Conservation (phyloP, 192 early-diverging fungal genomes). For the Mortierella antarctica region DNA sequence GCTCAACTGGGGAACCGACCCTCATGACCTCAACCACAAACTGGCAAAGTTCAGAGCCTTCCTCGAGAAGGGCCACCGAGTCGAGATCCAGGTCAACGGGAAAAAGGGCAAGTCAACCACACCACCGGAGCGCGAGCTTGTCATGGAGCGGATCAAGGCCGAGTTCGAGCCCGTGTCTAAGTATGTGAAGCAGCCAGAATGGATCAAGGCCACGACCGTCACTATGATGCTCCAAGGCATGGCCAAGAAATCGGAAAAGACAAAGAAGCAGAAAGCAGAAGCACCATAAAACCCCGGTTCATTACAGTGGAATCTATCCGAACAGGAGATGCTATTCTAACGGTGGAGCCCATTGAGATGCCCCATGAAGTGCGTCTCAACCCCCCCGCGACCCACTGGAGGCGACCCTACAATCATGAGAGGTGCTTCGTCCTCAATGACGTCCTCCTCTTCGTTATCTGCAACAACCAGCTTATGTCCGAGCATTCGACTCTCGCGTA, state of each 20-base stretch:
- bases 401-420: conserved; percentile 35
- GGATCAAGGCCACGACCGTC: conserved; percentile 41
- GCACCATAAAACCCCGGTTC: not conserved
- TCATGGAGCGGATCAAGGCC: conserved; percentile 49
- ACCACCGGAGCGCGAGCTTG: conserved; percentile 42
- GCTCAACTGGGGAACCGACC: conserved; percentile 63
- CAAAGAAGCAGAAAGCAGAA: conserved; percentile 8
- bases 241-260: conserved; percentile 16
- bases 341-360: not conserved
- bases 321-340: not conserved
- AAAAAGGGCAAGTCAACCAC: conserved; percentile 55
- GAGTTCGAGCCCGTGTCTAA: conserved; percentile 49
- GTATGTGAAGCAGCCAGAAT: conserved; percentile 45
- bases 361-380: conserved; percentile 24
- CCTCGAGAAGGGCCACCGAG: conserved; percentile 62
- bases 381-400: conserved; percentile 17
- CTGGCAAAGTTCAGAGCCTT: conserved; percentile 57
- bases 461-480: conserved; percentile 48
- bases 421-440: conserved; percentile 22
- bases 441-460: conserved; percentile 14
- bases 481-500: conserved; percentile 44
- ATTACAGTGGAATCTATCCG: not conserved
- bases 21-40: conserved; percentile 64
- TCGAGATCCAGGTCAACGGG: conserved; percentile 60
- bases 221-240: conserved; percentile 44